A percentile compares a stretch with the other conserved stretches of the same genome.
phyloP scores from a whole-genome alignment of 139 green algal species.

The Chlorella sorokiniana region DNA sequence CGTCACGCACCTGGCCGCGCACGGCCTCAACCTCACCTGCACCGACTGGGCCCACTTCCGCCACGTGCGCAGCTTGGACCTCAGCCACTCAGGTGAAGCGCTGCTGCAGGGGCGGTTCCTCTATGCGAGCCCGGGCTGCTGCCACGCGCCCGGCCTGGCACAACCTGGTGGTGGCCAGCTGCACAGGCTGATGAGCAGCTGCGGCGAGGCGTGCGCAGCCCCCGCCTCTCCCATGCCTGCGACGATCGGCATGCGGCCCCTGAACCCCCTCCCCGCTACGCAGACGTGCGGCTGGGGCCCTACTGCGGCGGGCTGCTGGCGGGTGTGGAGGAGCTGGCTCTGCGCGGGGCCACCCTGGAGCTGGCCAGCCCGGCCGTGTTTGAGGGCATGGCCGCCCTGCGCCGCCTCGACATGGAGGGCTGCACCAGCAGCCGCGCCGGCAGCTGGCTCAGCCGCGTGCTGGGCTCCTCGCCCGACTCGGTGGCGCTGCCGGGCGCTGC shows the following conservation, averaged over 20 bases:
- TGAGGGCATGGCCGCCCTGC: slow-evolving; percentile 16
- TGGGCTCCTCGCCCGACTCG: background rate
- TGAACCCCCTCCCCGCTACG: background rate
- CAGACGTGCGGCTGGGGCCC: slow-evolving; percentile 29
- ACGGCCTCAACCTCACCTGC: slow-evolving; percentile 15
- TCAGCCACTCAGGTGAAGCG: slow-evolving; percentile 3
- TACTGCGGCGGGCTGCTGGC: slow-evolving; percentile 26
- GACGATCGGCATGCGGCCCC: background rate
- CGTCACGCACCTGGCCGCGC: slow-evolving; percentile 6
- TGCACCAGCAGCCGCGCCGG: slow-evolving; percentile 14
- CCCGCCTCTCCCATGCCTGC: background rate
- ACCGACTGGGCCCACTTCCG: slow-evolving; percentile 21
- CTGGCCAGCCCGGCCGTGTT: slow-evolving; percentile 12
- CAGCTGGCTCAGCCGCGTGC: slow-evolving; percentile 23
- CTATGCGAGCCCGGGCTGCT: background rate
- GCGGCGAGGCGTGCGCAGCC: too few relatives aligned
- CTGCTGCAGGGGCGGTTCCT: background rate
- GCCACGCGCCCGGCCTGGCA: too few relatives aligned
- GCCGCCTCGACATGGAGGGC: slow-evolving; percentile 18
- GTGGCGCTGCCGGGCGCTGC: background rate
- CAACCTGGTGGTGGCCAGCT: too few relatives aligned
- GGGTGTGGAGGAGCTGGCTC: background rate
- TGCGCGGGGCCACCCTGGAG: slow-evolving; percentile 13
- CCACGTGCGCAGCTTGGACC: slow-evolving; percentile 7
- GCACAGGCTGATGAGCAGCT: too few relatives aligned